A percentile compares a stretch with the other conserved stretches of the same genome.
These are phyloP conservation scores for Claviceps quebecensis DNA, from an alignment of 2,329 filamentous ascomycete species.

Conservation along the genomic window DNA sequence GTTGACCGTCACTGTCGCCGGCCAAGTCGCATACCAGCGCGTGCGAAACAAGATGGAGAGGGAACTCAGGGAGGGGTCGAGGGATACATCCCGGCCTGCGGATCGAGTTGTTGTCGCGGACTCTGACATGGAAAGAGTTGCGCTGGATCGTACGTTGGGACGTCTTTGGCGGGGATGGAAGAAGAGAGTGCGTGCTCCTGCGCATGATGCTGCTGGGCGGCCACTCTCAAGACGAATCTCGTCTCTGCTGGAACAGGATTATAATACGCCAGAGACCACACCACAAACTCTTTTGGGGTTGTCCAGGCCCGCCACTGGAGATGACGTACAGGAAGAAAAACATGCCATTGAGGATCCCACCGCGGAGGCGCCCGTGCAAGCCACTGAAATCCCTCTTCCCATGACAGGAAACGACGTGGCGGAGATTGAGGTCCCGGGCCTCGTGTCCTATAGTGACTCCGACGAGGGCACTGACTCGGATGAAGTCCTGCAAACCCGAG, in stretches of 20 bases:
- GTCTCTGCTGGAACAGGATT: slow-evolving; percentile 17
- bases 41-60: slow-evolving; percentile 45
- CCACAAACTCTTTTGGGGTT: slow-evolving; percentile 19
- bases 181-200: slow-evolving; percentile 57
- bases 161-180: slow-evolving; percentile 92
- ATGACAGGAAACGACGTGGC: slow-evolving; percentile 53
- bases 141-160: slow-evolving; percentile 76
- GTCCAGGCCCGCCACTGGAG: slow-evolving; percentile 7
- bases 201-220: slow-evolving; percentile 30
- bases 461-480: slow-evolving; percentile 40
- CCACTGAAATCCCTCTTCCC: slow-evolving; percentile 49
- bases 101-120: slow-evolving; percentile 76
- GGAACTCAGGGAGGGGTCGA: slow-evolving; percentile 38
- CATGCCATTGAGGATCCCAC: slow-evolving; percentile 10
- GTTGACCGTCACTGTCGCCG: slow-evolving; percentile 74
- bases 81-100: slow-evolving; percentile 32
- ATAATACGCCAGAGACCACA: slow-evolving; percentile 14
- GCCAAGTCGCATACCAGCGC: slow-evolving; percentile 66
- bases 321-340: slow-evolving; percentile 5
- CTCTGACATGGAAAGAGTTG: slow-evolving; percentile 81
- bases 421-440: slow-evolving; percentile 68
- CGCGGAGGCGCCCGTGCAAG: slow-evolving; percentile 19
- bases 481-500: slow-evolving; percentile 7
- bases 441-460: slow-evolving; percentile 48
- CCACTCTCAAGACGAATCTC: slow-evolving; percentile 35